A percentile compares a stretch with the other conserved stretches of the same genome.
Conservation (phyloP, 2,329 filamentous ascomycete genomes). For the Pleoardoris graminearum region DNA sequence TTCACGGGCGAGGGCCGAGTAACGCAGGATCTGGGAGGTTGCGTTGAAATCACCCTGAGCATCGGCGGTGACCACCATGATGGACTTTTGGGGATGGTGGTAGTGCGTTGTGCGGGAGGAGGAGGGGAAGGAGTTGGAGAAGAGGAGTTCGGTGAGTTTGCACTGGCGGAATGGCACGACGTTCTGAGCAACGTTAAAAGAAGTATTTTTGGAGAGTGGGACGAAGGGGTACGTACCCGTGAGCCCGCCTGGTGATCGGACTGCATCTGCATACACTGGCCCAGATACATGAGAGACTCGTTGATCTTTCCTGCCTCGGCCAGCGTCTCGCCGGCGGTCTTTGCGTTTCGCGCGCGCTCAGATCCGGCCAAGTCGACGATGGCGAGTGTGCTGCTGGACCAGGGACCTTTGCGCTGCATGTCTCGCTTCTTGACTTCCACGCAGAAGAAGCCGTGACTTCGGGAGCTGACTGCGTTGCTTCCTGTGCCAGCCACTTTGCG, state of each 20-base stretch:
- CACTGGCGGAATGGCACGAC: slow-evolving; percentile 74
- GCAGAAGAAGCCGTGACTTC: slow-evolving; percentile 95
- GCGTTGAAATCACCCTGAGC: slow-evolving; percentile 93
- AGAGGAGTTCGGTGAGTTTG: slow-evolving; percentile 58
- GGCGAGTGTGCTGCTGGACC: slow-evolving; percentile 78
- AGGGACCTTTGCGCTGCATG: slow-evolving; percentile 60
- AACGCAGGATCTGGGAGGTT: slow-evolving; percentile 92
- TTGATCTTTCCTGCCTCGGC: slow-evolving; percentile 98
- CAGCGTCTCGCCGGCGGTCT: slow-evolving; percentile 88
- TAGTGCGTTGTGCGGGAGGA: slow-evolving; percentile 50
- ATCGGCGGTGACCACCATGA: slow-evolving; percentile 97
- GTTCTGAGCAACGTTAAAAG: slow-evolving; percentile 19
- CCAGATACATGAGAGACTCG: slow-evolving; percentile 96
- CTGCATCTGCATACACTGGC: slow-evolving; percentile 95
- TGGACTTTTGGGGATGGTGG: slow-evolving; percentile 72
- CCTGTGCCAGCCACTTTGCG: slow-evolving; percentile 86
- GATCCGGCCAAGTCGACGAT: slow-evolving; percentile 94
- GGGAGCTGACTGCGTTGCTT: slow-evolving; percentile 88
- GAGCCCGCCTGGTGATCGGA: slow-evolving; percentile 73
- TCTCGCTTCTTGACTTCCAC: slow-evolving; percentile 88
- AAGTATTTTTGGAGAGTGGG: neutral
- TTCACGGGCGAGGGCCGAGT: slow-evolving; percentile 89
- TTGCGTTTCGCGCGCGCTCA: slow-evolving; percentile 88
- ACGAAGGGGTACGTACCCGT: slow-evolving; percentile 60
- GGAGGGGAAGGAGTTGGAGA: slow-evolving; percentile 56